These are phyloP conservation scores for Marasmius tenuissimus DNA, from an alignment of 1,284 basidiomycete genomes.

Conservation along the genomic window DNA sequence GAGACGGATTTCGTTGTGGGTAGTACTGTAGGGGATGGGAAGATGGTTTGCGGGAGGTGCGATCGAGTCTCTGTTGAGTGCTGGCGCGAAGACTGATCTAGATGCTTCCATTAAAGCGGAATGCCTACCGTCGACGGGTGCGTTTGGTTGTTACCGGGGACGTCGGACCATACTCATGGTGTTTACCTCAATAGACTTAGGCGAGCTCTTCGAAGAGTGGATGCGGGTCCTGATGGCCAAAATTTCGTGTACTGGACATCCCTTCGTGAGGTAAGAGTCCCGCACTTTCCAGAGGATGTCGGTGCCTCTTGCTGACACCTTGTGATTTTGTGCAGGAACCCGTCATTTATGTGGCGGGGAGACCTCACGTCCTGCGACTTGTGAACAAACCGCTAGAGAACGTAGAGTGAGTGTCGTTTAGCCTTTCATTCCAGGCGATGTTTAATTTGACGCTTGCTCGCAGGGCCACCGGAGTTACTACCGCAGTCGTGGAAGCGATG, in stretches of 20 bases:
- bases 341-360: constrained; percentile 87
- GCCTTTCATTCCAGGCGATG: neutral
- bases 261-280: constrained; percentile 70
- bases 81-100: constrained; percentile 2
- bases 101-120: constrained; percentile 48
- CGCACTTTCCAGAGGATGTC: neutral
- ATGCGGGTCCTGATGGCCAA: constrained; percentile 71
- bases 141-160: constrained; percentile 17
- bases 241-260: constrained; percentile 90
- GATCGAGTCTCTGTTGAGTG: constrained; percentile 17
- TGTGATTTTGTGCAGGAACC: constrained; percentile 70
- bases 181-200: constrained; percentile 60
- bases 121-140: constrained; percentile 90
- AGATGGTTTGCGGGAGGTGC: constrained; percentile 84
- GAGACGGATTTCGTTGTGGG: constrained; percentile 38
- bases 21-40: constrained; percentile 38
- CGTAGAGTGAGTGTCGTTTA: constrained; percentile 69
- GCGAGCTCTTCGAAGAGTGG: constrained; percentile 79
- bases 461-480: constrained; percentile 93
- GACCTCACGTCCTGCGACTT: constrained; percentile 92
- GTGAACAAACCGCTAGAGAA: constrained; percentile 90
- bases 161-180: constrained; percentile 3
- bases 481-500: constrained; percentile 91
- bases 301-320: constrained; percentile 5
- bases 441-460: neutral